Base-by-base conservation (phyloP, 148 eudicot genomes). In the Cornus controversa region DNA sequence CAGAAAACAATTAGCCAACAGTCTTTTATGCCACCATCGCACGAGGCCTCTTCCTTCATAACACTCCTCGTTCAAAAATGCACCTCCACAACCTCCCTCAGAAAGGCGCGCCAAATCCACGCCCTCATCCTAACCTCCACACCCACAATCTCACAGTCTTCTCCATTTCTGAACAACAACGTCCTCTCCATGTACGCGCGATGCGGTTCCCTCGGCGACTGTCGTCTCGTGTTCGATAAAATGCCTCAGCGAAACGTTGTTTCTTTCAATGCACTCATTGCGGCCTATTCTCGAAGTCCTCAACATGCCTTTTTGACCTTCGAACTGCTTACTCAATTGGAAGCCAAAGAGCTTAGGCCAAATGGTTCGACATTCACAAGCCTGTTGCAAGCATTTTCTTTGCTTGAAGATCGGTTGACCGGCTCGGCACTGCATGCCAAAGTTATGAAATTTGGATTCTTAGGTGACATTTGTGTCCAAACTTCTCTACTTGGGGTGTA, bases 181-280 rank as follows among this genome's bases (percentile, higher is more conserved):
- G 69, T 95, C 73, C 75, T 91, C 40, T 86, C 94, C 0, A 86
- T 88, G 96, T 95, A 95, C 70, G 78, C 84, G 0, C 81, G 86
- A 67, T 91, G 91, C 73, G 93, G 93, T 1, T 93, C 96, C 13
- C 68, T 87, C 9, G 4, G 14, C 36, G 68, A 85, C 77, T 79
- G 92, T 58, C 91, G 79, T 63, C 78, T 62, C 1, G 72, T 95
- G 91, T 91, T 95, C 87, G 97, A 95, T 74, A 82, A 86, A 87
- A 95, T 95, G 97, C 92, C 92, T 78, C 83, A 80, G 1, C 79
- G 88, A 88, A 95, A 80, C 82, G 73, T 89, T 65, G 85, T 93
- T 34, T 87, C 99, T 15, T 95, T 87, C 80, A 93, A 89, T 64
- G 80, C 87, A 28, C 82, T 93, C 62, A 86, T 95, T 67, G 67